Conservation (phyloP, 345 rosid species). For the Syzygium jambos region DNA sequence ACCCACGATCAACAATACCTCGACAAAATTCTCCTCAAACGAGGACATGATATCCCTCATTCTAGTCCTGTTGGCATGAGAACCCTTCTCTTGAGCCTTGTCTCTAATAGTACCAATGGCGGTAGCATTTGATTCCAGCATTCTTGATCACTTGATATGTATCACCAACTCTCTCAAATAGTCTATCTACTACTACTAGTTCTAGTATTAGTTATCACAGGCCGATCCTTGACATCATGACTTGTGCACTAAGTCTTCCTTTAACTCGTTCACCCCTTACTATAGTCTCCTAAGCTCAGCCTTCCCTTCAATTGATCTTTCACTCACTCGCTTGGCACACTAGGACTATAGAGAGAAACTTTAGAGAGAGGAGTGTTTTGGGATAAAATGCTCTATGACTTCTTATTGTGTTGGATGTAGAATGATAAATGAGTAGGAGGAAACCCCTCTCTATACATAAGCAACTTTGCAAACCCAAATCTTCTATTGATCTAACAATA, state of each 20-base stretch:
- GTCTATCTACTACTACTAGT: not conserved
- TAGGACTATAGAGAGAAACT: not conserved
- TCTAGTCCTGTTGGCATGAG: not conserved
- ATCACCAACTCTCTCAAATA: not conserved
- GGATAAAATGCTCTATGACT: not conserved
- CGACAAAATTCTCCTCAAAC: not conserved
- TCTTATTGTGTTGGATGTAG: not conserved
- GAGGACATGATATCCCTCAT: not conserved
- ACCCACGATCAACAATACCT: not conserved
- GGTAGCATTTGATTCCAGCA: not conserved
- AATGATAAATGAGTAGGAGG: not conserved
- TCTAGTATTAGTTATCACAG: accelerated
- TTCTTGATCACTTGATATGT: not conserved
- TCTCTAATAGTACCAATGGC: not conserved
- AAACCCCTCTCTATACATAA: not conserved
- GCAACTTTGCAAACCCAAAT: not conserved
- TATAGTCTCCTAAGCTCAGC: not conserved
- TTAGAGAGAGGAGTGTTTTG: not conserved
- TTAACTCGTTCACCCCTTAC: not conserved
- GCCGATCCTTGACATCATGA: not conserved
- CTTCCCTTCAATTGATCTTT: not conserved
- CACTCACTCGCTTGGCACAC: not conserved
- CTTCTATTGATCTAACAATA: not conserved
- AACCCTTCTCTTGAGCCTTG: not conserved
- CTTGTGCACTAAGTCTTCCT: not conserved